These are phyloP conservation scores for Termitomyces sp. DNA, from an alignment of 768 basidiomycete genomes.

Conservation along the genomic window DNA sequence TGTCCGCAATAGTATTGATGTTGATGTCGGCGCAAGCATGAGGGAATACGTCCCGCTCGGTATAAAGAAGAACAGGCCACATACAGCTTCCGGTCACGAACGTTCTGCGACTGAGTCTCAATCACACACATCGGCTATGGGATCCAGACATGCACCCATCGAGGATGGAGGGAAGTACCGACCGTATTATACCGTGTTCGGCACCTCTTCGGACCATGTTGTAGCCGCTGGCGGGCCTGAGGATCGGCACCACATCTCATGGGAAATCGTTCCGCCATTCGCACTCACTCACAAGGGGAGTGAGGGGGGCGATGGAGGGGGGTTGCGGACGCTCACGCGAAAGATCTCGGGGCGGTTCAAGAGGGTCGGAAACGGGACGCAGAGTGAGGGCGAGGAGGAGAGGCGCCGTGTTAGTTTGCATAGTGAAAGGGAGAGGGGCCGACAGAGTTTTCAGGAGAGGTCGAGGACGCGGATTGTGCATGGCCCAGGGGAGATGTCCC, in stretches of 20 bases:
- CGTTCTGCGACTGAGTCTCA: neutral
- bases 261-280: conserved; percentile 15
- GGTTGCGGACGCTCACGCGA: conserved; percentile 21
- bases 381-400: conserved; percentile 4
- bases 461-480: conserved; percentile 12
- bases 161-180: conserved; percentile 10
- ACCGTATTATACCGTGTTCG: conserved; percentile 57
- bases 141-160: too few species aligned
- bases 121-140: too few species aligned
- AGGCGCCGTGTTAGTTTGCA: neutral
- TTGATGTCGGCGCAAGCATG: neutral
- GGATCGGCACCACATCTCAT: conserved; percentile 22
- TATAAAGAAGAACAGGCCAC: conserved; percentile 15
- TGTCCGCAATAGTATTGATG: neutral
- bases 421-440: conserved; percentile 4
- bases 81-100: neutral
- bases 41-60: too few species aligned
- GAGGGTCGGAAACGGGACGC: conserved; percentile 13
- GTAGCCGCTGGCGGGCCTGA: conserved; percentile 38
- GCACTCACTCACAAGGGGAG: conserved; percentile 4
- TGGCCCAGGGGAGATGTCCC: conserved; percentile 16
- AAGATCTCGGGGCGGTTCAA: conserved; percentile 31
- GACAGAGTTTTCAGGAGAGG: conserved; percentile 30
- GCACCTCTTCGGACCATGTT: conserved; percentile 36
- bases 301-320: conserved; percentile 3